phyloP scores from a whole-genome alignment of 257 asterid species.

The Fraxinus cuspidata region DNA sequence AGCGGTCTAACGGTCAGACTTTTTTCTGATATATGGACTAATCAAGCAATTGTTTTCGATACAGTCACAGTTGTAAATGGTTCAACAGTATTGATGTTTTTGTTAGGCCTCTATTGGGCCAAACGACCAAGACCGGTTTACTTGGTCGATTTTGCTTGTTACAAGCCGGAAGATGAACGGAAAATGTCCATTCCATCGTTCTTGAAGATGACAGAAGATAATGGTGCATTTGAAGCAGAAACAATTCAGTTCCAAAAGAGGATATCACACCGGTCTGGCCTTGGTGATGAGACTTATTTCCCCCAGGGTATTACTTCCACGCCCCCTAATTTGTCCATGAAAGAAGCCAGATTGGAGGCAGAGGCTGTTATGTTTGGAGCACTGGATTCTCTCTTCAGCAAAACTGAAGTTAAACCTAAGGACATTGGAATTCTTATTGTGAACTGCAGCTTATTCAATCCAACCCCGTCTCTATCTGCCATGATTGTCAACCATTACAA shows the following conservation, averaged over 20 bases:
- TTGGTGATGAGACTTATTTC: constrained; percentile 52
- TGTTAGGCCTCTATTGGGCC: constrained; percentile 36
- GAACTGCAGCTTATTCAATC: constrained; percentile 52
- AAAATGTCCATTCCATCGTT: constrained; percentile 38
- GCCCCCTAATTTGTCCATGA: constrained; percentile 39
- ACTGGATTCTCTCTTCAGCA: constrained; percentile 40
- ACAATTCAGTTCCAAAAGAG: constrained; percentile 32
- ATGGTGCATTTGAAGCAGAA: constrained; percentile 30
- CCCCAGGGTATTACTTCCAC: constrained; percentile 32
- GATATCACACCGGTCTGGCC: constrained; percentile 37
- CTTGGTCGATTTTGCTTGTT: constrained; percentile 57
- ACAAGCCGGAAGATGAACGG: constrained; percentile 49
- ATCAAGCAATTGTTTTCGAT: constrained; percentile 14
- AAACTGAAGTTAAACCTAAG: constrained; percentile 36
- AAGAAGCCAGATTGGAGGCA: constrained; percentile 49
- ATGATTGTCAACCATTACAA: constrained; percentile 61
- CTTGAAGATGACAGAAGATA: constrained; percentile 41
- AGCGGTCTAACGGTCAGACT: constrained; percentile 19
- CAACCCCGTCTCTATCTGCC: constrained; percentile 52
- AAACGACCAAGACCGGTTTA: constrained; percentile 34
- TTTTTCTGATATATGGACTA: constrained; percentile 21
- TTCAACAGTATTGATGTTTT: constrained; percentile 6
- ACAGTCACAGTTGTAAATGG: constrained; percentile 15
- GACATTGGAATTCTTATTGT: constrained; percentile 62
- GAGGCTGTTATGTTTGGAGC: constrained; percentile 63